Conservation (phyloP, 495 filamentous ascomycete species). For the Hypoxylon fragiforme region DNA sequence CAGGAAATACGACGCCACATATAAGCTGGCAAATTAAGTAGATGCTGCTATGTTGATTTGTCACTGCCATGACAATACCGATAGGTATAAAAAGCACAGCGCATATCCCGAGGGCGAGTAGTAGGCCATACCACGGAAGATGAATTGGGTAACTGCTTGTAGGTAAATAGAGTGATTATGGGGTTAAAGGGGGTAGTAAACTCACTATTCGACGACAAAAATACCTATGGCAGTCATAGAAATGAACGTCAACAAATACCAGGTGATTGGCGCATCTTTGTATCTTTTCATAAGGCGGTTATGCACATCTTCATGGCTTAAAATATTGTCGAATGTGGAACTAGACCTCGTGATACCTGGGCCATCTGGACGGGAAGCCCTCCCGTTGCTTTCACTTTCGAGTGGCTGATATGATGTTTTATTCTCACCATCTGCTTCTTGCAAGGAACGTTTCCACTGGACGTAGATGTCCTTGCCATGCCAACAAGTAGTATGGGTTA, state of each 20-base stretch:
- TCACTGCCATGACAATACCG: conserved; percentile 84
- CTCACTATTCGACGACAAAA: conserved; percentile 80
- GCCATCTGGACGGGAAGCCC: conserved; percentile 7
- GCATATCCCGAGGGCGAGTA: conserved; percentile 74
- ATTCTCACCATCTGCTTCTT: conserved; percentile 49
- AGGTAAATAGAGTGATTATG: conserved; percentile 12
- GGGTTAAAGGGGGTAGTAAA: conserved; percentile 1
- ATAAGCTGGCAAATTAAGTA: conserved; percentile 84
- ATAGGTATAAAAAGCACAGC: conserved; percentile 75
- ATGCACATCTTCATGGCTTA: conserved; percentile 73
- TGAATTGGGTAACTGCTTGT: conserved; percentile 68
- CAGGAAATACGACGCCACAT: conserved; percentile 76
- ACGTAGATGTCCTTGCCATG: conserved; percentile 74
- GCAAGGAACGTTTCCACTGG: conserved; percentile 62
- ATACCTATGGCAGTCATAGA: conserved; percentile 74
- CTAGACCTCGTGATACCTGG: conserved; percentile 36
- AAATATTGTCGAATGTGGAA: conserved; percentile 57
- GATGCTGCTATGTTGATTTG: conserved; percentile 79
- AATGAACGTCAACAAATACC: conserved; percentile 73
- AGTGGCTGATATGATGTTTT: conserved; percentile 52
- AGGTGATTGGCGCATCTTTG: conserved; percentile 72
- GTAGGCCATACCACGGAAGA: conserved; percentile 74
- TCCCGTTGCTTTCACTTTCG: conserved; percentile 27
- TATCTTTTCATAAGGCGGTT: conserved; percentile 75
- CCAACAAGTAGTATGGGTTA: conserved; percentile 74